These are phyloP conservation scores for Fusarium duplospermum DNA, from an alignment of 2,329 filamentous ascomycete species.

Conservation along the genomic window DNA sequence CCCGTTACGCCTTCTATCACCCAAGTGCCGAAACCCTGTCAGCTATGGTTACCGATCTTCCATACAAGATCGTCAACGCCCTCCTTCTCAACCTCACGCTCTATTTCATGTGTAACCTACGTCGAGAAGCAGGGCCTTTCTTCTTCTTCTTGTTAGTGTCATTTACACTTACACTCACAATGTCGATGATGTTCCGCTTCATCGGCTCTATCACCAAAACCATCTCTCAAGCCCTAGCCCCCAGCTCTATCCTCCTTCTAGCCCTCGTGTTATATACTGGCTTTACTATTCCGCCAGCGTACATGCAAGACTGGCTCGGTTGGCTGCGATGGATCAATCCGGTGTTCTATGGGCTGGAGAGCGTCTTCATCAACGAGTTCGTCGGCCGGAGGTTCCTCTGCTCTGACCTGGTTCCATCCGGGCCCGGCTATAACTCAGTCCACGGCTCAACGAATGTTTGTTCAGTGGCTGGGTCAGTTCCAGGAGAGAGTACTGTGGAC, in stretches of 20 bases:
- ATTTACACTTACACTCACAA: slow-evolving; percentile 67
- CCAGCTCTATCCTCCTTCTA: slow-evolving; percentile 37
- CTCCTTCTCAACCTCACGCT: slow-evolving; percentile 58
- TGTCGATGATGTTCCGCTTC: slow-evolving; percentile 71
- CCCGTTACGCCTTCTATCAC: slow-evolving; percentile 49
- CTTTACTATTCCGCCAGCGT: slow-evolving; percentile 54
- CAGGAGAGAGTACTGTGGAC: too few species aligned
- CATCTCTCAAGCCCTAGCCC: slow-evolving; percentile 39
- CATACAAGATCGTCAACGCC: slow-evolving; percentile 39
- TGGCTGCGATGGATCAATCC: slow-evolving; percentile 75
- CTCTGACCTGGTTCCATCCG: slow-evolving; percentile 49
- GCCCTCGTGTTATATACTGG: slow-evolving; percentile 62
- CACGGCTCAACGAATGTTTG: too few species aligned
- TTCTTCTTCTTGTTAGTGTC: slow-evolving; percentile 61
- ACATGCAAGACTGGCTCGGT: slow-evolving; percentile 63
- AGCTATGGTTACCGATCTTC: slow-evolving; percentile 35
- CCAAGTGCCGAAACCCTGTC: slow-evolving; percentile 44
- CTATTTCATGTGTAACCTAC: slow-evolving; percentile 75
- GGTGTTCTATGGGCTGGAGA: slow-evolving; percentile 73
- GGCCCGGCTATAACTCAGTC: slow-evolving; percentile 23
- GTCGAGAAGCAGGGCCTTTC: slow-evolving; percentile 64
- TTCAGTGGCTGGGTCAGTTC: too few species aligned
- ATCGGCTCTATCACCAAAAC: slow-evolving; percentile 43
- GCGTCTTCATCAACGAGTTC: slow-evolving; percentile 73
- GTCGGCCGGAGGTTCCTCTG: slow-evolving; percentile 60